Evolutionary conservation across 768 basidiomycete genomes (phyloP), one percentile per base, ranked within the genome.

Genomic region (Dentipellis sp.): DNA sequence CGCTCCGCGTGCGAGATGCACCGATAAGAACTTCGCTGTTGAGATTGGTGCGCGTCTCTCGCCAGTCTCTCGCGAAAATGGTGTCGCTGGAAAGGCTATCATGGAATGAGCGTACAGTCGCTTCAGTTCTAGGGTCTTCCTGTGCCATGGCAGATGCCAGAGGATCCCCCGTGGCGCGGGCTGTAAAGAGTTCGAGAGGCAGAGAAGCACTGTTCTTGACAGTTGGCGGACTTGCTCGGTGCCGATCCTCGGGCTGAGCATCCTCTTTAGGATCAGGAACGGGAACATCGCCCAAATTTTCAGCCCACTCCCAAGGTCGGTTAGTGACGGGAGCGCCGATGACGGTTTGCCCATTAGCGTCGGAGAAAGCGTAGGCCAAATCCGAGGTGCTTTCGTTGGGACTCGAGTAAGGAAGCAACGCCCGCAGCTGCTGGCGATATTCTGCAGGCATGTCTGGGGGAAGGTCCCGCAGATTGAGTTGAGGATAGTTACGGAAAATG

Each of bases 241-340:
- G 68, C 46, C 72, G 73, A 46, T 70, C 72, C 38, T 76, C 75
- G 19, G 74, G 73, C 23, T 68, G 68, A 22, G 75, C 70, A 35
- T 72, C 72, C 10, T 78, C 77, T 34, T 73, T 77, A 10, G 74
- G 65, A 23, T 79, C 77, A 3, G 72, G 60, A 10, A 71, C 63
- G 8, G 74, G 57, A 3, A 76, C 72, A 52, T 86, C 84, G 9
- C 88, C 88, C 3, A 91, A 64, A 64, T 85, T 81, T 67, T 92
- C 89, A 7, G 84, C 80, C 88, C 89, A 91, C 67, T 92, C 89
- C 89, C 89, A 92, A 3, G 90, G 87, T 35, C 82, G 79, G 68
- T 90, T 88, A 56, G 80, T 73, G 16, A 91, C 84, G 1, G 79
- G 75, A 4, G 70, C 64, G 17, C 78, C 75, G 57, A 74, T 71